Conservation (phyloP, 495 filamentous ascomycete species). For the Polyplosphaeria fusca region DNA sequence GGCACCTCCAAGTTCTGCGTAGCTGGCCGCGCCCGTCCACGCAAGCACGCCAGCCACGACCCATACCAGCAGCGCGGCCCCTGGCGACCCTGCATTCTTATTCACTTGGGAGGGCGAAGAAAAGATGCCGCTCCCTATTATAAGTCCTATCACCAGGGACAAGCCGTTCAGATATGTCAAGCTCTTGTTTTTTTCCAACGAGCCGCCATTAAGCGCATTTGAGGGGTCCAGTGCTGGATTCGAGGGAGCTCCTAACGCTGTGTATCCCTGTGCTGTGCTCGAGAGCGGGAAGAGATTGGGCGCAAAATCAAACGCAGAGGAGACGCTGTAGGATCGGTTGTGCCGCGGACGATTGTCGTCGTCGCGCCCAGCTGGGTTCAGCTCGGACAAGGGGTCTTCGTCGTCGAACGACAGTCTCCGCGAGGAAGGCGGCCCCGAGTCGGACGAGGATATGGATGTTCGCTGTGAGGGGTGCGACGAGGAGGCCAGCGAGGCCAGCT, state of each 20-base stretch:
- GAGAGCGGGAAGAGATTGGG: constrained; percentile 88
- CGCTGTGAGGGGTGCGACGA: constrained; percentile 62
- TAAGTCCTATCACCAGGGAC: constrained; percentile 82
- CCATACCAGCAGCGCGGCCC: constrained; percentile 88
- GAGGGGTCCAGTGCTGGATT: constrained; percentile 48
- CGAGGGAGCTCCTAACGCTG: constrained; percentile 71
- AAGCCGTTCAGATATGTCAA: constrained; percentile 92
- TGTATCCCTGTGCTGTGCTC: constrained; percentile 74
- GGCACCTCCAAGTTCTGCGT: constrained; percentile 91
- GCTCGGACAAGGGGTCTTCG: constrained; percentile 70
- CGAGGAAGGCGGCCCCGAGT: constrained; percentile 83
- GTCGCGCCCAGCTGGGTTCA: constrained; percentile 49
- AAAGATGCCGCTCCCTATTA: constrained; percentile 98
- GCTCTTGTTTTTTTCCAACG: constrained; percentile 90
- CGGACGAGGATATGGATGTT: constrained; percentile 69
- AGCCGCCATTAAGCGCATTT: constrained; percentile 50
- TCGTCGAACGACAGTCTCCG: constrained; percentile 85
- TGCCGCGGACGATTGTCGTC: constrained; percentile 50
- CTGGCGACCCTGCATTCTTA: constrained; percentile 85
- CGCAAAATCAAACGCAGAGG: constrained; percentile 90
- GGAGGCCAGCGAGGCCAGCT: constrained; percentile 89
- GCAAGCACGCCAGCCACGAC: constrained; percentile 81
- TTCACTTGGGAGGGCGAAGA: constrained; percentile 94
- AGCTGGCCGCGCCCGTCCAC: constrained; percentile 95
- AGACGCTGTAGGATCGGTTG: constrained; percentile 77